Evolutionary conservation across 192 early-diverging fungal genomes (phyloP).

Genomic region (Podila clonocystis): DNA sequence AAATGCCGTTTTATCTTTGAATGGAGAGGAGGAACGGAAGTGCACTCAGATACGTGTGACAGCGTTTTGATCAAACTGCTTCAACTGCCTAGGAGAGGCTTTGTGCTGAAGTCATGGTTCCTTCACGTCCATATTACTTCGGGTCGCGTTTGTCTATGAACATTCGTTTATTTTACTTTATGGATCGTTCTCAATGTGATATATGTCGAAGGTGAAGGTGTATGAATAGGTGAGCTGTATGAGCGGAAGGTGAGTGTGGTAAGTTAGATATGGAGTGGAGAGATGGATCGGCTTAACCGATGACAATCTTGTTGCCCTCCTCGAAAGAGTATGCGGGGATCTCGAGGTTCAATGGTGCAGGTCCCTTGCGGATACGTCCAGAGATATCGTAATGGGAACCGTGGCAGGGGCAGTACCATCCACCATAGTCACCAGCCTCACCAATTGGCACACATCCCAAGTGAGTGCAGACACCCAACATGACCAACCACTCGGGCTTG

Average conservation of each 20-base stretch:
- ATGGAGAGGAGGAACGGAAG: no score
- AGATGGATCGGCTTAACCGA: constrained; percentile 75
- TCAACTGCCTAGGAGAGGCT: no score
- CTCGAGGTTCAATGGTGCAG: constrained; percentile 98
- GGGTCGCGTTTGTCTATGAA: background rate
- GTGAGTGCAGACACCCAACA: constrained; percentile 78
- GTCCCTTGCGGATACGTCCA: constrained; percentile 97
- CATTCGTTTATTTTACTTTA: background rate
- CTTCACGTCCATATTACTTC: background rate
- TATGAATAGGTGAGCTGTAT: no score
- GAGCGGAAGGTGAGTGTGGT: no score
- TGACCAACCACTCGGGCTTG: constrained; percentile 96
- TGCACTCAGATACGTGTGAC: no score
- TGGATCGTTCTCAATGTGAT: background rate
- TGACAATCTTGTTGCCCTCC: constrained; percentile 82
- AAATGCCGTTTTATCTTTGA: no score
- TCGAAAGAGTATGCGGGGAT: constrained; percentile 77
- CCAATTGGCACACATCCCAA: constrained; percentile 98
- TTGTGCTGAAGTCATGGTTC: no score
- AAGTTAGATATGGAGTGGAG: no score
- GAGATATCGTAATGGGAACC: constrained; percentile 99
- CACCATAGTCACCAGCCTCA: constrained; percentile 97
- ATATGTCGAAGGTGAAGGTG: no score
- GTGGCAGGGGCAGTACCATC: constrained; percentile 99
- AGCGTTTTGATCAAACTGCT: no score